Percentiles rank a stretch among this genome's conserved stretches.
Conservation (phyloP, 768 basidiomycete species). For the Tulasnella sp. region DNA sequence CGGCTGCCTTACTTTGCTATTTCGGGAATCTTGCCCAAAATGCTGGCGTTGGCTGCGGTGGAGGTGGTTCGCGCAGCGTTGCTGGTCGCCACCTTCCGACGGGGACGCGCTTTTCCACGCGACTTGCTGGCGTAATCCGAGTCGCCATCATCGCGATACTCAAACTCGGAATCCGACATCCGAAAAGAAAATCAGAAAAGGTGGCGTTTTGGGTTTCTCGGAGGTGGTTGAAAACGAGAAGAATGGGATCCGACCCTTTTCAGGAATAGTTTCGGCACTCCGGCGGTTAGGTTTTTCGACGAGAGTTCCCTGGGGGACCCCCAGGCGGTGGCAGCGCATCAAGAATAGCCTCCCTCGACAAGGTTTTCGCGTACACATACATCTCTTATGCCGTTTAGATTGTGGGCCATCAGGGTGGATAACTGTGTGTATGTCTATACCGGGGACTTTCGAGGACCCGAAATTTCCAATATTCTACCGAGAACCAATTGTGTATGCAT, state of each 20-base stretch:
- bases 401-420: not conserved
- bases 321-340: not conserved
- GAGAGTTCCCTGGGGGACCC: not conserved
- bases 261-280: not conserved
- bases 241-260: not conserved
- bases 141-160: not conserved
- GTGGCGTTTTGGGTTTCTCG: not conserved
- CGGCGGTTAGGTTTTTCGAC: not conserved
- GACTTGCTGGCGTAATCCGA: not conserved
- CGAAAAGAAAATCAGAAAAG: not conserved
- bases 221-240: not conserved
- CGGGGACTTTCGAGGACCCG: not conserved
- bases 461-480: not conserved
- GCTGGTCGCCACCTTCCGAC: not conserved
- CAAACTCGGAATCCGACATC: not conserved
- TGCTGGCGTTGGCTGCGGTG: not conserved
- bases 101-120: not conserved
- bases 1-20: not conserved
- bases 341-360: not conserved
- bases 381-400: not conserved
- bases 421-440: not conserved
- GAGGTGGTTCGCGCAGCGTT: not conserved
- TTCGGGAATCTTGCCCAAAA: not conserved
- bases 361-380: not conserved
- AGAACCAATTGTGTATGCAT: not conserved